These are phyloP conservation scores for Pseudogymnoascus destructans DNA, from an alignment of 2,329 filamentous ascomycete species.

Conservation along the genomic window DNA sequence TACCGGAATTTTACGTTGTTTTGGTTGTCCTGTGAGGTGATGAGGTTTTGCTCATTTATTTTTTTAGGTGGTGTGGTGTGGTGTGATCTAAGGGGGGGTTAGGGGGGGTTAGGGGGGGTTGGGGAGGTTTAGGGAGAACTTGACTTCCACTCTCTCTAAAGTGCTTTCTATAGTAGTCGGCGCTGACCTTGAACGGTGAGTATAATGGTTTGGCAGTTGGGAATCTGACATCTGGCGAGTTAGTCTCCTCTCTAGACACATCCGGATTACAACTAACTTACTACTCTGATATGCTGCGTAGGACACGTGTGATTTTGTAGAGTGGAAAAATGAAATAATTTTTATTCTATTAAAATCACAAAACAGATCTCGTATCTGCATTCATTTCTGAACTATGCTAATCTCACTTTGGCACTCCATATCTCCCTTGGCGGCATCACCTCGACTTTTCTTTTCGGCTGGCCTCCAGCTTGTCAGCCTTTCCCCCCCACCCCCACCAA, in stretches of 20 bases:
- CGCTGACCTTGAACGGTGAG: no score
- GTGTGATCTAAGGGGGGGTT: no score
- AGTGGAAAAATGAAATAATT: background rate
- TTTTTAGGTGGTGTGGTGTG: background rate
- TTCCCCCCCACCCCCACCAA: conserved; percentile 12
- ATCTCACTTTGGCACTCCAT: background rate
- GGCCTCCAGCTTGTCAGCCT: background rate
- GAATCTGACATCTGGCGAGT: no score
- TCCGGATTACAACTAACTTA: no score
- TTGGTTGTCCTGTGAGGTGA: background rate
- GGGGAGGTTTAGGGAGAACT: no score
- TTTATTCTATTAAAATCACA: background rate
- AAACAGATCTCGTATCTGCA: background rate
- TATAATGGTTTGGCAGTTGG: no score
- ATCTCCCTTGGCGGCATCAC: background rate
- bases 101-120: no score
- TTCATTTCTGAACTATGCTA: conserved; percentile 1
- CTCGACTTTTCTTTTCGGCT: background rate
- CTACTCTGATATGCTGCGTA: no score
- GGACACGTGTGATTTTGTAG: background rate
- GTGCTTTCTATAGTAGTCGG: no score
- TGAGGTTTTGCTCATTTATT: background rate
- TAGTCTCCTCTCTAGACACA: no score
- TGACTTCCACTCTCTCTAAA: no score
- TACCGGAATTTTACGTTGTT: conserved; percentile 10